Conservation (phyloP, 1,284 basidiomycete genomes). For the Pholiota adiposa region DNA sequence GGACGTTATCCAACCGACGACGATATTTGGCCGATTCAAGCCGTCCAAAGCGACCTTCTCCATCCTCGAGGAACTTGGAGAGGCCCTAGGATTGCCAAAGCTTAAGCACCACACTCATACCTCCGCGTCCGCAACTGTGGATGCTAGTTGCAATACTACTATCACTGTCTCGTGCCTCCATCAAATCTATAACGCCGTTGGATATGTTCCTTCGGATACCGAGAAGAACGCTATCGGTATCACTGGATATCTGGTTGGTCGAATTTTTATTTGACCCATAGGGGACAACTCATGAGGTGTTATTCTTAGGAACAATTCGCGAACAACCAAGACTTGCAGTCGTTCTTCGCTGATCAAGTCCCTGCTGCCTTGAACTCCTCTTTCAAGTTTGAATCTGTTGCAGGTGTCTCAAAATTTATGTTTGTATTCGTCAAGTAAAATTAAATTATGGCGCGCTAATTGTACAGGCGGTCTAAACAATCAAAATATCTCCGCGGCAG, state of each 20-base stretch:
- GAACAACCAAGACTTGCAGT: constrained; percentile 55
- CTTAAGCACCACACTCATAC: constrained; percentile 5
- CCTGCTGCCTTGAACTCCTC: constrained; percentile 48
- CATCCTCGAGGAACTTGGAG: constrained; percentile 25
- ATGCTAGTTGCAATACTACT: constrained; percentile 52
- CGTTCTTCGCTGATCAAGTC: constrained; percentile 51
- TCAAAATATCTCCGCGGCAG: constrained; percentile 58
- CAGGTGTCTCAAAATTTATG: constrained; percentile 38
- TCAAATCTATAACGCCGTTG: constrained; percentile 54
- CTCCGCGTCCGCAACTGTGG: constrained; percentile 43
- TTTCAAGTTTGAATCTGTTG: constrained; percentile 50
- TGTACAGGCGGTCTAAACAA: constrained; percentile 58
- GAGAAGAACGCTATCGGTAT: constrained; percentile 56
- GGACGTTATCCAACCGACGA: constrained; percentile 77
- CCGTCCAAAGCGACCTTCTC: constrained; percentile 50
- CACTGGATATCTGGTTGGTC: constrained; percentile 51
- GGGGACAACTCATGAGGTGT: background rate
- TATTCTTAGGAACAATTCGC: constrained; percentile 49
- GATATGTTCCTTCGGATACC: constrained; percentile 44
- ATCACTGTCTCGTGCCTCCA: constrained; percentile 56
- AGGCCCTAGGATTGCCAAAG: background rate
- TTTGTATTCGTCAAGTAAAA: too few species aligned
- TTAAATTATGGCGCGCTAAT: too few species aligned
- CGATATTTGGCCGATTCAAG: constrained; percentile 63
- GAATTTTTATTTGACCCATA: background rate